Evolutionary conservation across 2,329 filamentous ascomycete genomes (phyloP).

Genomic region (Botrytis byssoidea): DNA sequence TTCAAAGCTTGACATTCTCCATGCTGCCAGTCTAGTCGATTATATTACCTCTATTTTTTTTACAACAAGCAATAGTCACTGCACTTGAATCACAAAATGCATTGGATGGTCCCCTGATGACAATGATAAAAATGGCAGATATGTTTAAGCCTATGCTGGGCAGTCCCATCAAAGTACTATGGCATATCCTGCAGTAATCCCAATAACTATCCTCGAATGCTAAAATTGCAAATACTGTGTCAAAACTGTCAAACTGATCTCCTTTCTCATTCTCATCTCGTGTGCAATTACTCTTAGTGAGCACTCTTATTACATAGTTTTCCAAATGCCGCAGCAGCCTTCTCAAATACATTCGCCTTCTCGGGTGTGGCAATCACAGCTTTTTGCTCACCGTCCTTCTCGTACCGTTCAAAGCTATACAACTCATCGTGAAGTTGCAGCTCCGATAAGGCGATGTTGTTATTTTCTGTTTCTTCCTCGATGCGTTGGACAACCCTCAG

Average conservation of each 20-base stretch:
- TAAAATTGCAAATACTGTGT: constrained; percentile 12
- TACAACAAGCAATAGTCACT: neutral
- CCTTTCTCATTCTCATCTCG: neutral
- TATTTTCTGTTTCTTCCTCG: constrained; percentile 1
- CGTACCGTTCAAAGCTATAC: constrained; percentile 12
- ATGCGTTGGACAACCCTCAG: neutral
- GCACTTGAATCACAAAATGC: neutral
- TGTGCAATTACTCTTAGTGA: neutral
- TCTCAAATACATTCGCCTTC: constrained; percentile 9
- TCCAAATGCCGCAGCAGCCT: constrained; percentile 8
- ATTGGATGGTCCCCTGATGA: neutral
- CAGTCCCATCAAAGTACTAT: constrained; percentile 9
- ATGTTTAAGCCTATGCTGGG: constrained; percentile 5
- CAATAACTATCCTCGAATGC: constrained; percentile 2
- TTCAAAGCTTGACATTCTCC: neutral
- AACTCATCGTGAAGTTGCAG: constrained; percentile 6
- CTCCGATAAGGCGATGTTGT: constrained; percentile 6
- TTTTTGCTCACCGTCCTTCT: constrained; percentile 11
- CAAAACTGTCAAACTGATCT: neutral
- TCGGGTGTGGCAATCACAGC: neutral
- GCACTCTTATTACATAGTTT: neutral
- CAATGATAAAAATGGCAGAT: neutral
- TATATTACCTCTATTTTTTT: neutral
- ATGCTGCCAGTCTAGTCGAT: neutral
- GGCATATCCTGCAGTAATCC: neutral